Evolutionary conservation across 371 early-diverging fungal species (phyloP).

Genomic region (Apophysomyces elegans): DNA sequence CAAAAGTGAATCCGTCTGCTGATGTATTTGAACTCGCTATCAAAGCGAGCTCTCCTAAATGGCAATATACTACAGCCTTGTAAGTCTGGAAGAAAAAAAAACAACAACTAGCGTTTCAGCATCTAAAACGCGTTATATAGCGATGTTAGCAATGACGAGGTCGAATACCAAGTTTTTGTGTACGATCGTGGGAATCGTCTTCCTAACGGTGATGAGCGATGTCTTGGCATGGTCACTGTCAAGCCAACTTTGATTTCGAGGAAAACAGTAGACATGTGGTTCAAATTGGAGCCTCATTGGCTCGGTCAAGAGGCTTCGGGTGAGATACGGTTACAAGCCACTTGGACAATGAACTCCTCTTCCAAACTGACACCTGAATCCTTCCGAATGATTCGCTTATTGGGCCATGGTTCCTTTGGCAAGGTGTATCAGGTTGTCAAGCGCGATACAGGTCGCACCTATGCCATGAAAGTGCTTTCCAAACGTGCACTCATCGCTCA

Average conservation of each 20-base stretch:
- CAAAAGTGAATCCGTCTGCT: constrained; percentile 11
- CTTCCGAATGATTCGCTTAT: constrained; percentile 73
- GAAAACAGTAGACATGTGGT: constrained; percentile 71
- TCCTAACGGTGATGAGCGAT: constrained; percentile 53
- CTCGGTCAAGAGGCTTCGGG: constrained; percentile 54
- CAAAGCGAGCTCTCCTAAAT: constrained; percentile 57
- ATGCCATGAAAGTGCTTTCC: constrained; percentile 86
- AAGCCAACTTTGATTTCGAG: constrained; percentile 59
- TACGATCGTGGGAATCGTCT: constrained; percentile 62
- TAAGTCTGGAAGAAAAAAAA: constrained; percentile 34
- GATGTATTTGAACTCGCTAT: constrained; percentile 50
- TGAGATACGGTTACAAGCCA: constrained; percentile 69
- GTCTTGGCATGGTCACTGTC: constrained; percentile 68
- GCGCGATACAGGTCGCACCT: constrained; percentile 72
- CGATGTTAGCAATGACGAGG: constrained; percentile 65
- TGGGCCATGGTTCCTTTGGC: constrained; percentile 85
- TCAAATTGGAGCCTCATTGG: constrained; percentile 52
- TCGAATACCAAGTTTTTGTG: constrained; percentile 65
- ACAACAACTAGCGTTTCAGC: not conserved
- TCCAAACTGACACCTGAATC: constrained; percentile 63
- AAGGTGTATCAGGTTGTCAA: constrained; percentile 84
- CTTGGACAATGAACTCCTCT: constrained; percentile 17
- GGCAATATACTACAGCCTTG: constrained; percentile 75
- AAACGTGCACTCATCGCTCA: constrained; percentile 76
- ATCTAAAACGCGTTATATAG: constrained; percentile 30